Evolutionary conservation across 225 moss, liverwort and hornwort species (phyloP).

Genomic region (Bryum argenteum): DNA sequence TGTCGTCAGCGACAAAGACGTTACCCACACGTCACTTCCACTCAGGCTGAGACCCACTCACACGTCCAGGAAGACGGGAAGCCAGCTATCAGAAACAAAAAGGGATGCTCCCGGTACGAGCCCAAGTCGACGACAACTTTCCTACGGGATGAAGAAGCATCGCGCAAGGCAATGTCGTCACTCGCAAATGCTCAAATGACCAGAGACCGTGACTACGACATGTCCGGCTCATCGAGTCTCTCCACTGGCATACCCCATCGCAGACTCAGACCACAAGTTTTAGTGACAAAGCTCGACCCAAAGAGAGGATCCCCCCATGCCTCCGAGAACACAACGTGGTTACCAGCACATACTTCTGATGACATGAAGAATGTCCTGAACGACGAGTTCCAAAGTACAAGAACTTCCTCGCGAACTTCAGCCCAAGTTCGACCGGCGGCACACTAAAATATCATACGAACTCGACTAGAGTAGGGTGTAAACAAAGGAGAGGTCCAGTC

Average conservation of each 20-base stretch:
- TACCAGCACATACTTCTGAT: constrained; percentile 10
- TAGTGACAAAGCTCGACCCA: constrained; percentile 19
- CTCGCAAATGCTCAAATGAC: constrained; percentile 33
- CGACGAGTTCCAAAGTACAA: constrained; percentile 1
- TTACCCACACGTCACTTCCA: constrained; percentile 22
- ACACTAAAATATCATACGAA: constrained; percentile 22
- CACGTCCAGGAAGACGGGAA: constrained; percentile 21
- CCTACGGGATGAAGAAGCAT: constrained; percentile 19
- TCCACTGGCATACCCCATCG: constrained; percentile 18
- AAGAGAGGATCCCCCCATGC: constrained; percentile 25
- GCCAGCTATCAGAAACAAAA: constrained; percentile 20
- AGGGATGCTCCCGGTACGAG: constrained; percentile 5
- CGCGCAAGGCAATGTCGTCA: constrained; percentile 9
- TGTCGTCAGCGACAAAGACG: constrained; percentile 20
- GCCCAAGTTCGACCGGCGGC: constrained; percentile 26
- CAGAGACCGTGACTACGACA: constrained; percentile 34
- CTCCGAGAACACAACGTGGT: constrained; percentile 22
- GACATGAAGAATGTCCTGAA: constrained; percentile 8
- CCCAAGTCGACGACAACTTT: constrained; percentile 10
- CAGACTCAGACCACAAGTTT: constrained; percentile 22
- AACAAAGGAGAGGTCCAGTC: constrained; percentile 31
- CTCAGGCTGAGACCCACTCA: constrained; percentile 28
- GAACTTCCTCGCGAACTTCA: constrained; percentile 2
- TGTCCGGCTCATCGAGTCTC: constrained; percentile 28
- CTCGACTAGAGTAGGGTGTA: constrained; percentile 20